Evolutionary conservation across 768 basidiomycete genomes (phyloP).

Genomic region (Mycena rosella): DNA sequence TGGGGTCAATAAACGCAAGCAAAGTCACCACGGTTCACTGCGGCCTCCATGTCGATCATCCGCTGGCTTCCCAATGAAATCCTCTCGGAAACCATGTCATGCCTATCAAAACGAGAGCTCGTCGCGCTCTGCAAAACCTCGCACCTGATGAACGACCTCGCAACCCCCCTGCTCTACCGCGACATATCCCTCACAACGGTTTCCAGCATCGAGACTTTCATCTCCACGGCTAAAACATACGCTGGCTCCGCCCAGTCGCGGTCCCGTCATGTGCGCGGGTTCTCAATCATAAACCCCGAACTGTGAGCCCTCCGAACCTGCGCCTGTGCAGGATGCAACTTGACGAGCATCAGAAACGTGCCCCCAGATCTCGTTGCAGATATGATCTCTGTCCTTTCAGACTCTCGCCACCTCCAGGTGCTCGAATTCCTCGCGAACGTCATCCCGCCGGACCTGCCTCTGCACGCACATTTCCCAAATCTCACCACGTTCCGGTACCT

Average conservation of each 20-base stretch:
- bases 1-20: too few species aligned
- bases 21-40: too few species aligned
- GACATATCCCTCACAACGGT: neutral
- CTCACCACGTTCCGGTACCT: neutral
- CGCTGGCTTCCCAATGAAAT: conserved; percentile 1
- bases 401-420: neutral
- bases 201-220: neutral
- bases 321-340: too few species aligned
- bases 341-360: neutral
- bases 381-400: neutral
- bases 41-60: neutral
- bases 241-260: too few species aligned
- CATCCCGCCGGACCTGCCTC: neutral
- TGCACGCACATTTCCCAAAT: neutral
- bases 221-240: neutral
- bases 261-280: neutral
- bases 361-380: neutral
- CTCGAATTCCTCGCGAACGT: neutral
- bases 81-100: neutral
- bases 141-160: neutral
- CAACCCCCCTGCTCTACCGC: neutral
- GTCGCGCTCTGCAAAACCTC: conserved; percentile 1
- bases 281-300: neutral
- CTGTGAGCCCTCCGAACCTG: too few species aligned
- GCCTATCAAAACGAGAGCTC: neutral